Evolutionary conservation across 805 yeast genomes (phyloP), one percentile per base, ranked within the genome.

Genomic region (Ogataea allantospora): DNA sequence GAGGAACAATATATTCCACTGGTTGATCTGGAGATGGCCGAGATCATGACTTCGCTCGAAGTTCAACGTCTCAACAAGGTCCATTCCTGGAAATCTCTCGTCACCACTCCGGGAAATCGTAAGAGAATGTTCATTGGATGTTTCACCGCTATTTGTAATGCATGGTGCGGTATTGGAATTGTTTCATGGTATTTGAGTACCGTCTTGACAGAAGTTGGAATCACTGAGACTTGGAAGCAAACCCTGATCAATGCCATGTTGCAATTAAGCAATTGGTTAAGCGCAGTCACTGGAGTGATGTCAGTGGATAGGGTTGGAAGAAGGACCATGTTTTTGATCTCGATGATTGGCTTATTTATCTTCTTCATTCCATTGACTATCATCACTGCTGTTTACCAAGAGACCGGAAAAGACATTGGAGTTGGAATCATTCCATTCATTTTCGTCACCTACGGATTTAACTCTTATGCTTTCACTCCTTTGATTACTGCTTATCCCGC

Each of bases 161-260:
- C 66, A 38, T 57, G 65, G 31, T 62, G 68, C n/a, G 77, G 77
- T 47, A 68, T 67, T 44, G 73, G 71, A 36, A 56, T 71, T 37
- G 69, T 70, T 13, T 63, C 71, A 2, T 71, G 68, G 58, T 71
- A 71, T 51, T 51, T 71, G 40, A 62, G 19, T 31, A 50, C 19
- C 66, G 80, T 77, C 12, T 63, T 77, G 46, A 51, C 57, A 41
- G 66, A 77, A 11, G 73, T 77, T 53, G 81, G 82, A 40, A 69
- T 75, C 50, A 73, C 75, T 33, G 63, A 62, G 7, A 58, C 67
- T 14, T 55, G 55, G 24, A 55, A 58, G 33, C 75, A 77, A 54
- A 65, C 75, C 35, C 55, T 68, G 40, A 71, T 75, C 53, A 76
- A 75, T 53, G 78, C 73, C 33, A 65, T 68, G 38, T 61, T 75